phyloP scores from a whole-genome alignment of 2,329 filamentous ascomycete genomes.

The Penicillium sp. region DNA sequence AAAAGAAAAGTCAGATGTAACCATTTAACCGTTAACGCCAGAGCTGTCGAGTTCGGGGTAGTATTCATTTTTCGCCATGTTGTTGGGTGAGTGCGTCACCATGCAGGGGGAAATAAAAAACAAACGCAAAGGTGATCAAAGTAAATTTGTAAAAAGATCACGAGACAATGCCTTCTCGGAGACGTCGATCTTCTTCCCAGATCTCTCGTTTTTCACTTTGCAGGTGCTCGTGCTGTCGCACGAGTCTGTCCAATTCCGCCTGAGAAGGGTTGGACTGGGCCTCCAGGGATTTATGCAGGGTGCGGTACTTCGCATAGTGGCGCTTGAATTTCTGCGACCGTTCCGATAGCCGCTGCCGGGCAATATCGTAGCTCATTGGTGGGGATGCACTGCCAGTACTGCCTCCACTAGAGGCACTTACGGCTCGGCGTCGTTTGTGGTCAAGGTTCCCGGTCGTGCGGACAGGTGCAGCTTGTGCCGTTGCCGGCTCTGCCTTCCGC shows the following conservation, averaged over 20 bases:
- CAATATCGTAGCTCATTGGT: conserved; percentile 36
- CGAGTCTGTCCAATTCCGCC: conserved; percentile 54
- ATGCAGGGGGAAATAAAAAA: conserved; percentile 17
- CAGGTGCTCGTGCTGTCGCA: conserved; percentile 55
- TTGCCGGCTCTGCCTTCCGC: conserved; percentile 42
- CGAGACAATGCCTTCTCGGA: conserved; percentile 27
- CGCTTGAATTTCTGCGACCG: conserved; percentile 54
- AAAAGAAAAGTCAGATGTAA: not conserved
- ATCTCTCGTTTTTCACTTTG: conserved; percentile 62
- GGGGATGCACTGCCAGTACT: conserved; percentile 46
- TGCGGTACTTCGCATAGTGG: conserved; percentile 59
- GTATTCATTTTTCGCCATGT: conserved; percentile 11
- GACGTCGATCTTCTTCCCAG: conserved; percentile 44
- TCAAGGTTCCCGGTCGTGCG: conserved; percentile 42
- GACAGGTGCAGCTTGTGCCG: conserved; percentile 22
- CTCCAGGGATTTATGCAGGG: conserved; percentile 53
- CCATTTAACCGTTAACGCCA: conserved; percentile 6
- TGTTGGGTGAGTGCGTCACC: conserved; percentile 12
- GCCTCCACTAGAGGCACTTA: conserved; percentile 40
- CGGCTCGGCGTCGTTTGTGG: conserved; percentile 41
- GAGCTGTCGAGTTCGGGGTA: conserved; percentile 7
- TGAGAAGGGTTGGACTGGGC: conserved; percentile 45
- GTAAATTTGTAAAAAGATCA: conserved; percentile 5
- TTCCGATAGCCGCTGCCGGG: conserved; percentile 40
- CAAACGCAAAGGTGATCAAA: conserved; percentile 1